These are phyloP conservation scores for Potentilla sterilis DNA, from an alignment of 306 rosid species.

Conservation along the genomic window DNA sequence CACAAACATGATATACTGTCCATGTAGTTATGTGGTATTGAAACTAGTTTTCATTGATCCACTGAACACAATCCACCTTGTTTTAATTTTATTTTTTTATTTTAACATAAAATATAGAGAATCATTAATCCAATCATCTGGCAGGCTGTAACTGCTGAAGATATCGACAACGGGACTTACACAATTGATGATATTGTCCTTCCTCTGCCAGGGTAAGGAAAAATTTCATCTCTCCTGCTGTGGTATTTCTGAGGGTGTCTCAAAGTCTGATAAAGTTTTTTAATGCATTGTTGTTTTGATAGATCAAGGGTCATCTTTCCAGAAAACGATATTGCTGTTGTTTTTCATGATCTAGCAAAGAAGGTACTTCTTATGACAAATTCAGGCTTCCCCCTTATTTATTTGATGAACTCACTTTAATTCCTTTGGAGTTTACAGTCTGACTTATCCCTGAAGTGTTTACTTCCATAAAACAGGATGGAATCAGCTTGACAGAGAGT, in stretches of 20 bases:
- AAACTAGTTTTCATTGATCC: background rate
- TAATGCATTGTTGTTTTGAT: conserved; percentile 32
- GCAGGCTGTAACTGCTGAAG: conserved; percentile 74
- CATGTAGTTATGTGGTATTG: background rate
- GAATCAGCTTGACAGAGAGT: conserved; percentile 57
- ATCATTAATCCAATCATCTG: conserved; percentile 16
- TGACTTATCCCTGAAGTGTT: conserved; percentile 19
- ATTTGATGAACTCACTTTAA: background rate
- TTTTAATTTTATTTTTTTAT: background rate
- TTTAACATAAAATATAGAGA: background rate
- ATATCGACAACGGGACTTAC: conserved; percentile 53
- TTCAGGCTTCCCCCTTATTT: background rate
- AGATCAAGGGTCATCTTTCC: conserved; percentile 80
- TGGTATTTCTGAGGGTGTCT: conserved; percentile 13
- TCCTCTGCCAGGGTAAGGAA: conserved; percentile 93
- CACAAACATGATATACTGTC: background rate
- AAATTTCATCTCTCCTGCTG: conserved; percentile 13
- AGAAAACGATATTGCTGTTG: conserved; percentile 57
- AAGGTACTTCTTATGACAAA: conserved; percentile 40
- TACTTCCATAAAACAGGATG: conserved; percentile 50
- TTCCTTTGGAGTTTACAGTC: background rate
- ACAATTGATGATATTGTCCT: conserved; percentile 80
- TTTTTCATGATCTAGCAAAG: conserved; percentile 76
- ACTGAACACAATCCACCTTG: background rate
- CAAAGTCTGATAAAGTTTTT: conserved; percentile 2